These are phyloP conservation scores for Lomentospora prolificans DNA, from an alignment of 2,329 filamentous ascomycete species.

Conservation along the genomic window DNA sequence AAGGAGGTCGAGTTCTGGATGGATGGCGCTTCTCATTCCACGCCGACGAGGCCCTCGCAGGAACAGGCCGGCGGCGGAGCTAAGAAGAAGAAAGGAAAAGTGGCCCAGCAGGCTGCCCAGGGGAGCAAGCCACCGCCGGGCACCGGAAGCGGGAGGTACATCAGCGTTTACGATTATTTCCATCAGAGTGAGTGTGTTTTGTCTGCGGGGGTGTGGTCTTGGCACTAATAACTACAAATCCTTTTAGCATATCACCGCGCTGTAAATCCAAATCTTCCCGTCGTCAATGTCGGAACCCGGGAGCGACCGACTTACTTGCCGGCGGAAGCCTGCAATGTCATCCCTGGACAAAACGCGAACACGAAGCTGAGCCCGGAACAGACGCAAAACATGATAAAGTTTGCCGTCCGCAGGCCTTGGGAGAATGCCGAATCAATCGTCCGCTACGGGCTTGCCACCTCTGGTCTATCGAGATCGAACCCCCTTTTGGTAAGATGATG, in stretches of 20 bases:
- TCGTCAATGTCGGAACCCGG: slow-evolving; percentile 55
- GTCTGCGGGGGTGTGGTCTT: not conserved
- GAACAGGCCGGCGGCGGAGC: slow-evolving; percentile 9
- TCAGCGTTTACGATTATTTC: slow-evolving; percentile 44
- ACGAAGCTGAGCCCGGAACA: slow-evolving; percentile 33
- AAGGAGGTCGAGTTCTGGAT: slow-evolving; percentile 46
- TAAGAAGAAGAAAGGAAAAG: slow-evolving; percentile 17
- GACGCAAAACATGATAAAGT: slow-evolving; percentile 59
- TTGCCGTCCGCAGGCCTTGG: slow-evolving; percentile 57
- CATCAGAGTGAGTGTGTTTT: slow-evolving; percentile 21
- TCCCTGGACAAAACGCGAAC: slow-evolving; percentile 23
- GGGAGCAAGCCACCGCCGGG: slow-evolving; percentile 5
- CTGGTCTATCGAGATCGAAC: slow-evolving; percentile 40
- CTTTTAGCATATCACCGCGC: slow-evolving; percentile 21
- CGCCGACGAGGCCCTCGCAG: not conserved
- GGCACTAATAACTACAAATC: slow-evolving; percentile 14
- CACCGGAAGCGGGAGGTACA: slow-evolving; percentile 27
- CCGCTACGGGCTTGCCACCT: slow-evolving; percentile 41
- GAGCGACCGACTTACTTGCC: slow-evolving; percentile 54
- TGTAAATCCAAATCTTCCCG: slow-evolving; percentile 33
- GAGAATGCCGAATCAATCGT: slow-evolving; percentile 60
- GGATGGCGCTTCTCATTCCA: slow-evolving; percentile 15
- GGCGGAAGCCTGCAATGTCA: slow-evolving; percentile 53
- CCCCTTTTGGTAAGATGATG: slow-evolving; percentile 32
- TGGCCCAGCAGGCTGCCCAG: slow-evolving; percentile 17